These are phyloP conservation scores for Paraconiothyrium sp. DNA, from an alignment of 2,329 filamentous ascomycete species.

Conservation along the genomic window DNA sequence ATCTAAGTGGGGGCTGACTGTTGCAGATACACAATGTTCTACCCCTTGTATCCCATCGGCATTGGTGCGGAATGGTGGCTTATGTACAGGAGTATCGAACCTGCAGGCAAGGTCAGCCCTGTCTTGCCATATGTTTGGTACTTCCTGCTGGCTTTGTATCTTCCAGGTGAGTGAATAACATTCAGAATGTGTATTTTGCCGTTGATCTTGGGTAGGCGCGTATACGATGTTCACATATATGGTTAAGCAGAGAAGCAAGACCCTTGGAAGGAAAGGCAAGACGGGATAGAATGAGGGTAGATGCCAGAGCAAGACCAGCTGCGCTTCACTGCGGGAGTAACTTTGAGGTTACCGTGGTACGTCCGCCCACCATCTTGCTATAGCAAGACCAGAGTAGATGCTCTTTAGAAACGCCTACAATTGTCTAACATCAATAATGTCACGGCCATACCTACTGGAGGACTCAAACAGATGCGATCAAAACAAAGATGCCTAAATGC, in stretches of 20 bases:
- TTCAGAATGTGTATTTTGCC: neutral
- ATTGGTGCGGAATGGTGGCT: constrained; percentile 42
- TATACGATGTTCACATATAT: constrained; percentile 42
- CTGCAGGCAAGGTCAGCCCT: constrained; percentile 21
- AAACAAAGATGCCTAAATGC: too few species aligned
- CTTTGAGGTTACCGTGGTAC: too few species aligned
- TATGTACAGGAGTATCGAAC: constrained; percentile 29
- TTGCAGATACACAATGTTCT: constrained; percentile 34
- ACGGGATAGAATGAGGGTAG: neutral
- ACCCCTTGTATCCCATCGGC: constrained; percentile 35
- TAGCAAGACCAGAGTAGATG: too few species aligned
- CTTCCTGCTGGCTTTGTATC: constrained; percentile 33
- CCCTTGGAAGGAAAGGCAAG: constrained; percentile 15
- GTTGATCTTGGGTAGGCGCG: constrained; percentile 26
- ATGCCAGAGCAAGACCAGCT: too few species aligned
- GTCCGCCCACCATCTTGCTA: too few species aligned
- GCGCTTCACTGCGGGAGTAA: too few species aligned
- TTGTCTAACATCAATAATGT: too few species aligned
- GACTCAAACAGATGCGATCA: too few species aligned
- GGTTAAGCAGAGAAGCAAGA: constrained; percentile 38
- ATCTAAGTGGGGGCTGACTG: neutral
- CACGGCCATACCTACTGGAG: too few species aligned
- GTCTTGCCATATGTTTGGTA: constrained; percentile 30
- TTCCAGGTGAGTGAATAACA: constrained; percentile 29
- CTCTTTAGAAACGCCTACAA: too few species aligned